Base-by-base conservation (phyloP, 129 eudicot genomes). In the Lactuca saligna region DNA sequence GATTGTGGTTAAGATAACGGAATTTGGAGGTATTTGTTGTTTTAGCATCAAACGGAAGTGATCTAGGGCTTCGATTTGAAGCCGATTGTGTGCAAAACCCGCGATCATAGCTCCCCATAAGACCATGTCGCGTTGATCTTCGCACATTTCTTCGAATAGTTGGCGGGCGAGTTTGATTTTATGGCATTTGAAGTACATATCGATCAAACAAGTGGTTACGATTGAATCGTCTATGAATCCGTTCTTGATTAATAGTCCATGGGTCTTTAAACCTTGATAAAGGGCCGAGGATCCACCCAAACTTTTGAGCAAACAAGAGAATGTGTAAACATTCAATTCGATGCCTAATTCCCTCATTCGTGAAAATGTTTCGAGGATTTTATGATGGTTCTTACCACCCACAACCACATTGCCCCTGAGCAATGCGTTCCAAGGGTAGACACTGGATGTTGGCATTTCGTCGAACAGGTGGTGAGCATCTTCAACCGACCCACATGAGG, bases 81-180 rank as follows among this genome's bases (percentile, higher is more conserved):
- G 55, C 63, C 87, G 78, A 79, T 88, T 92, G 59, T 88, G 96
- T 31, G 89, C 91, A 72, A 88, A 84, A 15, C 96, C 98, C 2
- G 96, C 85, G 57, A 88, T 81, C 89, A 88, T 86, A 1, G 98
- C 86, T 7, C 98, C 98, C 98, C 96, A 88, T 9, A 75, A 69
- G 3, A 92, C 96, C 55, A 88, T 83, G 77, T 88, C 96, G 57
- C 89, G 86, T 39, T 31, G 64, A 75, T 84, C 87, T 44, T 79
- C 85, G 12, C 17, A 8, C 8, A 79, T 57, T 70, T 91, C 96
- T 75, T 88, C 87, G 69, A 91, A 88, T 12, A 88, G 75, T 10
- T 54, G 74, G 61, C 66, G 39, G 10, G 91, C 98, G 60, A 91
- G 91, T 82, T 76, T 88, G 34, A 74, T 48, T 68, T 83, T 88